phyloP scores from a whole-genome alignment of 371 early-diverging fungal species.

The Mucor velutinosus region DNA sequence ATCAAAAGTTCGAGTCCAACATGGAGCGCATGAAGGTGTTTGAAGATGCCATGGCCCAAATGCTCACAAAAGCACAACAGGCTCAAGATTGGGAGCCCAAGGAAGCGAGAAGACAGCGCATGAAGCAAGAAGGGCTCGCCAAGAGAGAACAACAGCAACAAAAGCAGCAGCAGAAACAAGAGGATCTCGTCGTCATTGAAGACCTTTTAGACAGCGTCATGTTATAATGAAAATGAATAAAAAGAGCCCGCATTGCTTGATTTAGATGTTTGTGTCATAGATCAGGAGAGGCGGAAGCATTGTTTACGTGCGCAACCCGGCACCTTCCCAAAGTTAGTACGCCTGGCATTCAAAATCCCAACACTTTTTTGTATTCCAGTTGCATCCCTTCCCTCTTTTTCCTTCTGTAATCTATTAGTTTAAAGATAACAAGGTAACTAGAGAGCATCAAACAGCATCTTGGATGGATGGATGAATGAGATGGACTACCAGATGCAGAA shows the following conservation, averaged over 20 bases:
- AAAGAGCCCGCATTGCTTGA: neutral
- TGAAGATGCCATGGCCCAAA: constrained; percentile 37
- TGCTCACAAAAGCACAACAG: constrained; percentile 14
- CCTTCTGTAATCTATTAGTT: neutral
- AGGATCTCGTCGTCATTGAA: neutral
- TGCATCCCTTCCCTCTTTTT: constrained; percentile 5
- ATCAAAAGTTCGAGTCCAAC: constrained; percentile 58
- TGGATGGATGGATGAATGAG: constrained; percentile 16
- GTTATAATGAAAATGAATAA: constrained; percentile 6
- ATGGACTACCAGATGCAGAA: neutral
- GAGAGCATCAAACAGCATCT: neutral
- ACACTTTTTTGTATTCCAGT: neutral
- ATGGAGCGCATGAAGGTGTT: constrained; percentile 53
- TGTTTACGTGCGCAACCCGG: neutral
- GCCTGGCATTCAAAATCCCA: neutral
- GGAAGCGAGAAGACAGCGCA: constrained; percentile 60
- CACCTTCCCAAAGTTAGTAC: neutral
- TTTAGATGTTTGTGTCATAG: neutral
- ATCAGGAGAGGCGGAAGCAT: neutral
- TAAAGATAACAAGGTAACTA: constrained; percentile 3
- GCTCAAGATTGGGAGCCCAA: constrained; percentile 45
- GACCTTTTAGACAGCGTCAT: constrained; percentile 4
- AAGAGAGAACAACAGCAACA: neutral
- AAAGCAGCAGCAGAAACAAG: neutral
- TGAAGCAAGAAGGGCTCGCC: constrained; percentile 51